phyloP scores from a whole-genome alignment of 202 grass and related monocot species.

The Hordeum pubiflorum region DNA sequence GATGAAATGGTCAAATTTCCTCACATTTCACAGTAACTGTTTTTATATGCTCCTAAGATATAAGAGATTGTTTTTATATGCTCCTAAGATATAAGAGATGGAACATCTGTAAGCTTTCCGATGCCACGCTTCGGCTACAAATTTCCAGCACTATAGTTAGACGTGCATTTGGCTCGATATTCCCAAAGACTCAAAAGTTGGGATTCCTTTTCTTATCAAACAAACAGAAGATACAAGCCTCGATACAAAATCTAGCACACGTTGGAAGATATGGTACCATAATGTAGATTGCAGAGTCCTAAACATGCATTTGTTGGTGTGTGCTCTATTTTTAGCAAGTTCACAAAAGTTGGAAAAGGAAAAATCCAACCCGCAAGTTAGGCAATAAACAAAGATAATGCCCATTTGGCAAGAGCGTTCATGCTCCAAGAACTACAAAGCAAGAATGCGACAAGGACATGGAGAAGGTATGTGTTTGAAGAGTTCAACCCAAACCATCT shows the following conservation, averaged over 20 bases:
- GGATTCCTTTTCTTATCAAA: not conserved
- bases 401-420: not conserved
- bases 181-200: not conserved
- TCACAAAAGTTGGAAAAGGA: not conserved
- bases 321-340: not conserved
- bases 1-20: not conserved
- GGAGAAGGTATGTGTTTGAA: not conserved
- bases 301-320: not conserved
- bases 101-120: too few relatives aligned
- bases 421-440: not conserved
- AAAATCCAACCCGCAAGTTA: too few relatives aligned
- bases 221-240: not conserved
- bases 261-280: not conserved
- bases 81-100: too few relatives aligned
- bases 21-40: not conserved
- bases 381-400: too few relatives aligned
- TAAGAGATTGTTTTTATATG: too few relatives aligned
- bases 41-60: too few relatives aligned
- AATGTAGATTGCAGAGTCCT: not conserved
- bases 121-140: too few relatives aligned
- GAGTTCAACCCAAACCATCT: not conserved
- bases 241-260: not conserved
- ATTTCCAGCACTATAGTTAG: too few relatives aligned
- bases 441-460: not conserved
- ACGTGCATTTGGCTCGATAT: not conserved